These are phyloP conservation scores for Aspergillus asperescens DNA, from an alignment of 495 filamentous ascomycete species.

Conservation along the genomic window DNA sequence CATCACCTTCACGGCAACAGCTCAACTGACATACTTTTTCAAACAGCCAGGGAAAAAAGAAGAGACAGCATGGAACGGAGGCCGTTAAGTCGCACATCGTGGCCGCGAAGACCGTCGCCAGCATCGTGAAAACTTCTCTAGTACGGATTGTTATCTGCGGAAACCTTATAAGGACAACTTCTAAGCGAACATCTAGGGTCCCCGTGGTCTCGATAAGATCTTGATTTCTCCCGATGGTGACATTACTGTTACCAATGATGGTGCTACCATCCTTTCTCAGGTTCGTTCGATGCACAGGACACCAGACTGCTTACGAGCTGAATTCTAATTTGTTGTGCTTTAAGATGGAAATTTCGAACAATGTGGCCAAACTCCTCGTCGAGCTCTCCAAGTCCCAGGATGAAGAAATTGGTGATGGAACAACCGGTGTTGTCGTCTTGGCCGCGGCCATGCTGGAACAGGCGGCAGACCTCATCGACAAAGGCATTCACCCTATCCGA, in stretches of 20 bases:
- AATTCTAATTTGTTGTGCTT: constrained; percentile 19
- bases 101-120: constrained; percentile 89
- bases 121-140: constrained; percentile 95
- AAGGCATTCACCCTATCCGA: constrained; percentile 96
- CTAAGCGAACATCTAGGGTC: constrained; percentile 54
- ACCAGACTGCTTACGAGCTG: background rate
- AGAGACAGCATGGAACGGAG: constrained; percentile 91
- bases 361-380: constrained; percentile 93
- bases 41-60: constrained; percentile 91
- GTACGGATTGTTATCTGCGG: constrained; percentile 27
- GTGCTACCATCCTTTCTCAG: constrained; percentile 91
- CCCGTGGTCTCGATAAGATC: constrained; percentile 97
- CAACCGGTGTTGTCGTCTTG: constrained; percentile 94
- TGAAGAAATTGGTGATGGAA: constrained; percentile 98
- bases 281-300: constrained; percentile 31
- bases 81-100: constrained; percentile 98
- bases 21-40: constrained; percentile 9
- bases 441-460: constrained; percentile 94
- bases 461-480: constrained; percentile 98
- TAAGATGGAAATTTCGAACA: constrained; percentile 97
- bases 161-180: background rate
- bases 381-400: constrained; percentile 99
- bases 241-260: constrained; percentile 99
- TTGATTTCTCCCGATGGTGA: constrained; percentile 98
- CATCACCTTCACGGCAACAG: constrained; percentile 10